Conservation (phyloP, 2,329 filamentous ascomycete genomes). For the Polytolypa hystricis region DNA sequence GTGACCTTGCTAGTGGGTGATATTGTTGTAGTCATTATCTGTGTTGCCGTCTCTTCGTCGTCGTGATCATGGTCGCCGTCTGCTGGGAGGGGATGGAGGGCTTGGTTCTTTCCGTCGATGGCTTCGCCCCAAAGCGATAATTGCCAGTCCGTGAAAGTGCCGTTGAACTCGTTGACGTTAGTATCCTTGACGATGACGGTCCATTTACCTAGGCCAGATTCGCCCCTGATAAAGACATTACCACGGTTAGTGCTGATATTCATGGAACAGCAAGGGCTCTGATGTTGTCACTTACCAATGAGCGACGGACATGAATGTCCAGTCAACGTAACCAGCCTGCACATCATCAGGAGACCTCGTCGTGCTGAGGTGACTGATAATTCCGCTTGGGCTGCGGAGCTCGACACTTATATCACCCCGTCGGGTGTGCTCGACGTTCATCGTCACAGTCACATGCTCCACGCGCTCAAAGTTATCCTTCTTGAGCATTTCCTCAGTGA, state of each 20-base stretch:
- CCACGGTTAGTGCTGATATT: slow-evolving; percentile 14
- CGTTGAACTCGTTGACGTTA: slow-evolving; percentile 61
- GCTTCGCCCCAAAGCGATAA: slow-evolving; percentile 88
- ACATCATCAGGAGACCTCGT: slow-evolving; percentile 59
- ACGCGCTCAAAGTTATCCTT: slow-evolving; percentile 72
- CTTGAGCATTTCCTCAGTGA: slow-evolving; percentile 70
- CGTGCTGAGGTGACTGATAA: slow-evolving; percentile 74
- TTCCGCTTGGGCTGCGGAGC: slow-evolving; percentile 67
- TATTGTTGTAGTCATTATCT: slow-evolving; percentile 54
- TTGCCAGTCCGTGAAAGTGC: slow-evolving; percentile 81
- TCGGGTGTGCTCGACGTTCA: slow-evolving; percentile 83
- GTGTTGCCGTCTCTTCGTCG: slow-evolving; percentile 47
- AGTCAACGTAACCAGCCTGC: slow-evolving; percentile 68
- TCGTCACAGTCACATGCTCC: slow-evolving; percentile 93
- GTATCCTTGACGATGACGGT: slow-evolving; percentile 83
- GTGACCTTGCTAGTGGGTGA: slow-evolving; percentile 37
- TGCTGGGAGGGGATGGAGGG: slow-evolving; percentile 66
- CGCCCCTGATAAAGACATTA: slow-evolving; percentile 53
- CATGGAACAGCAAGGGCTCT: no score
- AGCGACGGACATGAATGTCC: slow-evolving; percentile 98
- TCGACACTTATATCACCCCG: slow-evolving; percentile 91
- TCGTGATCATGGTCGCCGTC: slow-evolving; percentile 77
- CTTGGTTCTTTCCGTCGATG: slow-evolving; percentile 63
- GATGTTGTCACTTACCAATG: slow-evolving; percentile 59
- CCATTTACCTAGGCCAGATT: slow-evolving; percentile 79